Conservation (phyloP, 2,329 filamentous ascomycete genomes). For the Polychaeton citri region DNA sequence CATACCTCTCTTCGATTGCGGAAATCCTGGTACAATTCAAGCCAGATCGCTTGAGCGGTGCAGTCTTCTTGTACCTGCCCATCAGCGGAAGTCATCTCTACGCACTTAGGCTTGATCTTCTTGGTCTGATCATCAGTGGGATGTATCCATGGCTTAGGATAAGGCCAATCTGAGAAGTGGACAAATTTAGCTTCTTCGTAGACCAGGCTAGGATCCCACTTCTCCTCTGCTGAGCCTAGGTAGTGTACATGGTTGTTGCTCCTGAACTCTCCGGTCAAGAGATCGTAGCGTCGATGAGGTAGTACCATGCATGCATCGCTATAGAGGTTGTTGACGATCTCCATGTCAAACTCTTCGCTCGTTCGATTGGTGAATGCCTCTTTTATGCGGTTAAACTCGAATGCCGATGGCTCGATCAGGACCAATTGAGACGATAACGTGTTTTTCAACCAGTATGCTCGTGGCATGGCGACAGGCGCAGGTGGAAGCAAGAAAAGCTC, state of each 20-base stretch:
- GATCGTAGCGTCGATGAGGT: conserved; percentile 47
- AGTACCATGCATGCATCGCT: conserved; percentile 44
- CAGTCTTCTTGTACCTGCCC: conserved; percentile 9
- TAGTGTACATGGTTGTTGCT: conserved; percentile 34
- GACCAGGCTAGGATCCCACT: conserved; percentile 44
- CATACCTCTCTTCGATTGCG: conserved; percentile 22
- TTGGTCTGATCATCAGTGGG: conserved; percentile 27
- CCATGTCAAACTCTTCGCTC: conserved; percentile 23
- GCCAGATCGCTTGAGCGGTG: conserved; percentile 30
- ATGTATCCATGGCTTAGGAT: conserved; percentile 50
- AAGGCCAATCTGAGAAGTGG: conserved; percentile 57
- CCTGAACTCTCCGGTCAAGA: conserved; percentile 50
- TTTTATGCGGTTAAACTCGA: conserved; percentile 5
- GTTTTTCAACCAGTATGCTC: conserved; percentile 56
- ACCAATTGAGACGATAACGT: conserved; percentile 7
- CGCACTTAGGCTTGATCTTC: conserved; percentile 34
- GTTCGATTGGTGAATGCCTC: conserved; percentile 2
- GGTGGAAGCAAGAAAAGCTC: conserved; percentile 56
- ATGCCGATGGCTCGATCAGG: conserved; percentile 8
- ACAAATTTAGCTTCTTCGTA: conserved; percentile 49
- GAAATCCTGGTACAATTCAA: conserved; percentile 32
- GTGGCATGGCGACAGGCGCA: conserved; percentile 51
- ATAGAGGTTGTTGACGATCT: conserved; percentile 46
- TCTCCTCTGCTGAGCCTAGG: conserved; percentile 30
- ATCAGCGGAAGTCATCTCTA: no score